phyloP scores from a whole-genome alignment of 768 basidiomycete species.

The Lactifluus pinguis region DNA sequence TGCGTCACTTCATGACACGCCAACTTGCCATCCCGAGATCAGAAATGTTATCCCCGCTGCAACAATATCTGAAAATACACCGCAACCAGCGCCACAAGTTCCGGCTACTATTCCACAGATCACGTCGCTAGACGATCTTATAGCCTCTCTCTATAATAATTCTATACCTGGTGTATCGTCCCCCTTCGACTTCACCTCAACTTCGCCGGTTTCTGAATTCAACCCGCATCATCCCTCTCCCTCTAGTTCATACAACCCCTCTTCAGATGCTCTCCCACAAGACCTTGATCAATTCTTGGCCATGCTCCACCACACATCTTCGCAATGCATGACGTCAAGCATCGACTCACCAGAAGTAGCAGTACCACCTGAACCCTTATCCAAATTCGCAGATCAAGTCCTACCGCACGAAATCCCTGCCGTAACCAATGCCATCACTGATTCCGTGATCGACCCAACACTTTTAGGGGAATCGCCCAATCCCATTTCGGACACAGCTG shows the following conservation, averaged over 20 bases:
- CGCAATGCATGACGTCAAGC: neutral
- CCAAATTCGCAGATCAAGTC: neutral
- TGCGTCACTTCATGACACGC: neutral
- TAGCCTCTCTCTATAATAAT: conserved; percentile 18
- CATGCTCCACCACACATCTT: neutral
- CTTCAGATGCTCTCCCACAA: neutral
- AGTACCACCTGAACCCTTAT: conserved; percentile 42
- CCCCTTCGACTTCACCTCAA: neutral
- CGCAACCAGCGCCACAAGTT: neutral
- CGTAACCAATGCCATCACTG: neutral
- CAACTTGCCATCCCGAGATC: neutral
- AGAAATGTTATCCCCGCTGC: neutral
- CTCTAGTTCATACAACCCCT: neutral
- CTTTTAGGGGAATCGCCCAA: conserved; percentile 8
- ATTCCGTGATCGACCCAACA: conserved; percentile 19
- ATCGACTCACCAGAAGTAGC: conserved; percentile 34
- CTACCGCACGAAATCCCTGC: neutral
- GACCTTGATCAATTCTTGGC: conserved; percentile 4
- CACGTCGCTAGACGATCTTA: conserved; percentile 32
- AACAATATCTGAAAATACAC: neutral
- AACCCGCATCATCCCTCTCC: neutral
- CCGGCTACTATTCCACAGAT: conserved; percentile 17
- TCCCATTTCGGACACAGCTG: conserved; percentile 14
- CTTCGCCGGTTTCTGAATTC: neutral
- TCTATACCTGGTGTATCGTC: neutral